Evolutionary conservation across 495 filamentous ascomycete genomes (phyloP).

Genomic region (Thozetella sp.): DNA sequence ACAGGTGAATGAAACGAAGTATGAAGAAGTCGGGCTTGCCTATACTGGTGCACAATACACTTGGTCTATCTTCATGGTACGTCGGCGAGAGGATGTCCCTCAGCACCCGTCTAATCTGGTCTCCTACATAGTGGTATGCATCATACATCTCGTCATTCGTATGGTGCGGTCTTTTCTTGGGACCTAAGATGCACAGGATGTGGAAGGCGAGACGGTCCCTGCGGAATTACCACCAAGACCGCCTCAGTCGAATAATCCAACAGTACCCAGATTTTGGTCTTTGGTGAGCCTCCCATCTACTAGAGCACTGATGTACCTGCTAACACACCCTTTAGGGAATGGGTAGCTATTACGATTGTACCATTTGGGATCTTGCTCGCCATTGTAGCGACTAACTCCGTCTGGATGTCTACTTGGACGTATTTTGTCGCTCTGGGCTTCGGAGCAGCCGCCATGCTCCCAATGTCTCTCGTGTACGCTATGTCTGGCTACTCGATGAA

Average conservation of each 20-base stretch:
- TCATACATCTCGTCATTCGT: neutral
- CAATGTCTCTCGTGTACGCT: slow-evolving; percentile 56
- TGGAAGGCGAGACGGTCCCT: neutral
- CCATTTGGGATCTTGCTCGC: slow-evolving; percentile 50
- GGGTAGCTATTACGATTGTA: slow-evolving; percentile 40
- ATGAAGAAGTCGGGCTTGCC: neutral
- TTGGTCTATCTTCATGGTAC: neutral
- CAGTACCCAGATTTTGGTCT: neutral
- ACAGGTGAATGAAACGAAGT: neutral
- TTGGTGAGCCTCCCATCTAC: slow-evolving; percentile 52
- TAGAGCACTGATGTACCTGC: slow-evolving; percentile 55
- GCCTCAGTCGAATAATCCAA: neutral
- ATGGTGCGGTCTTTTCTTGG: neutral
- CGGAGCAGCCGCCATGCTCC: slow-evolving; percentile 51
- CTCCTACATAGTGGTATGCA: neutral
- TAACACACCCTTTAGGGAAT: slow-evolving; percentile 59
- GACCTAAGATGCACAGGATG: neutral
- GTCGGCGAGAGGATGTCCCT: neutral
- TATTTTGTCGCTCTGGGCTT: slow-evolving; percentile 53
- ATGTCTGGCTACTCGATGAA: slow-evolving; percentile 45
- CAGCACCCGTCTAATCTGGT: neutral
- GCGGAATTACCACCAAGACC: neutral
- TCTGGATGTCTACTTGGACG: slow-evolving; percentile 61
- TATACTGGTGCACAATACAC: neutral
- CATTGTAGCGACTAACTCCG: slow-evolving; percentile 40